Percentiles rank a stretch among this genome's conserved stretches.
These are phyloP conservation scores for Mesotaenium endlicherianum DNA, from an alignment of 139 green algal genomes.

Conservation along the genomic window DNA sequence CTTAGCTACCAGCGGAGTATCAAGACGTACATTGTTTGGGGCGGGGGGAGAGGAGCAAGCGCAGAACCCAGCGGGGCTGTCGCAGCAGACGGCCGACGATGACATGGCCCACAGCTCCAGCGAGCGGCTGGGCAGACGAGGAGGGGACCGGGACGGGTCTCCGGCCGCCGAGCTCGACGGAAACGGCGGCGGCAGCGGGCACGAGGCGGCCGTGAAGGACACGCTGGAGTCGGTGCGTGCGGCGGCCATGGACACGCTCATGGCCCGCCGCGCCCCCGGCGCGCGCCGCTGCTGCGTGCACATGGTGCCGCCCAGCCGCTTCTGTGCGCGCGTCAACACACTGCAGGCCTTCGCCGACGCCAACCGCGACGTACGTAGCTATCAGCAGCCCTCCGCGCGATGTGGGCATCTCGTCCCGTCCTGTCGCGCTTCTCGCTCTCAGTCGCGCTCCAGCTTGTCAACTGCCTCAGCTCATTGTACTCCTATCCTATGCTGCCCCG, in stretches of 20 bases:
- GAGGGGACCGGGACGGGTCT: background rate
- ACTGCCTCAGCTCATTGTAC: too few species aligned
- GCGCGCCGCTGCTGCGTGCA: too few species aligned
- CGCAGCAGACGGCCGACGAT: background rate
- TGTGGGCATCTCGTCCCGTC: too few species aligned
- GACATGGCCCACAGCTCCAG: background rate
- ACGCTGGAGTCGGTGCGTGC: background rate
- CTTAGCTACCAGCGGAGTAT: background rate
- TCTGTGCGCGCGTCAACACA: too few species aligned
- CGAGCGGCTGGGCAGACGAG: background rate
- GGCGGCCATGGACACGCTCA: background rate
- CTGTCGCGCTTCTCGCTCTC: too few species aligned
- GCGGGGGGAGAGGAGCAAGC: too few species aligned
- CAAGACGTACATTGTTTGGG: background rate
- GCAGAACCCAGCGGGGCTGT: background rate
- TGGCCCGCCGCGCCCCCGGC: too few species aligned
- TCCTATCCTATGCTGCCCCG: background rate
- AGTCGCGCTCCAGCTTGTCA: too few species aligned
- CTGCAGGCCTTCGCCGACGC: background rate
- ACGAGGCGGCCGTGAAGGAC: background rate
- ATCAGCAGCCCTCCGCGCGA: background rate
- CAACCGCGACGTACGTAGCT: background rate
- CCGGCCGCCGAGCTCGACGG: background rate
- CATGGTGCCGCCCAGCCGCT: too few species aligned
- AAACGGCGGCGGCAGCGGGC: background rate